Percentiles rank a stretch among this genome's conserved stretches.
Conservation (phyloP, 148 eudicot genomes). For the Hydrangea macrophylla region DNA sequence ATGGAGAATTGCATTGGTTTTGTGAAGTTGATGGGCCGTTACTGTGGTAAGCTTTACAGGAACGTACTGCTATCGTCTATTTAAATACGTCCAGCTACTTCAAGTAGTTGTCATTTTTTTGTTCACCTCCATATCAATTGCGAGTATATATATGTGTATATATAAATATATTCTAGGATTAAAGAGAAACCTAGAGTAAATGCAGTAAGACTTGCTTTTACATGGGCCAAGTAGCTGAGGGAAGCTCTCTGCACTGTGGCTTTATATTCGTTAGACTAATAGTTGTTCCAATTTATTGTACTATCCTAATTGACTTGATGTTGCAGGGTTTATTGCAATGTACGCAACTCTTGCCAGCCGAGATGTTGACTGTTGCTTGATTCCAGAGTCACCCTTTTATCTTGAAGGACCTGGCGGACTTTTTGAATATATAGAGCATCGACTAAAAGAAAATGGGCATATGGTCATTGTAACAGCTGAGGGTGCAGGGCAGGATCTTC, state of each 20-base stretch:
- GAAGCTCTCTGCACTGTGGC: not conserved
- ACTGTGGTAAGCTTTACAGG: slow-evolving; percentile 53
- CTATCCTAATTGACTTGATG: not conserved
- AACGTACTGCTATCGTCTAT: not conserved
- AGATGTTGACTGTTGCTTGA: slow-evolving; percentile 95
- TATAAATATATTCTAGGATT: not conserved
- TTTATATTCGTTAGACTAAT: not conserved
- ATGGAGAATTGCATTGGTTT: slow-evolving; percentile 79
- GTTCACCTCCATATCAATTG: not conserved
- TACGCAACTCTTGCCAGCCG: slow-evolving; percentile 89
- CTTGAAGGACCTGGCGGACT: slow-evolving; percentile 91
- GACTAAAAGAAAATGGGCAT: slow-evolving; percentile 76
- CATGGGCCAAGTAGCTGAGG: not conserved
- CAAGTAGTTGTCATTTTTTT: not conserved
- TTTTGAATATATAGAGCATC: slow-evolving; percentile 61
- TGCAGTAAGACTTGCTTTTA: not conserved
- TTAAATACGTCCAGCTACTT: not conserved
- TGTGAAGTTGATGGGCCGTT: slow-evolving; percentile 86
- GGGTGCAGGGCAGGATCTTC: slow-evolving; percentile 73
- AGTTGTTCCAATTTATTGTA: not conserved
- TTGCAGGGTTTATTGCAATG: slow-evolving; percentile 90
- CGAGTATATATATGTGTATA: not conserved
- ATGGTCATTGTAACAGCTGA: slow-evolving; percentile 95
- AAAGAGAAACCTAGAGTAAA: not conserved
- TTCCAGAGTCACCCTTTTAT: slow-evolving; percentile 87